Evolutionary conservation across 306 rosid species (phyloP).

Genomic region (Argentina anserina): DNA sequence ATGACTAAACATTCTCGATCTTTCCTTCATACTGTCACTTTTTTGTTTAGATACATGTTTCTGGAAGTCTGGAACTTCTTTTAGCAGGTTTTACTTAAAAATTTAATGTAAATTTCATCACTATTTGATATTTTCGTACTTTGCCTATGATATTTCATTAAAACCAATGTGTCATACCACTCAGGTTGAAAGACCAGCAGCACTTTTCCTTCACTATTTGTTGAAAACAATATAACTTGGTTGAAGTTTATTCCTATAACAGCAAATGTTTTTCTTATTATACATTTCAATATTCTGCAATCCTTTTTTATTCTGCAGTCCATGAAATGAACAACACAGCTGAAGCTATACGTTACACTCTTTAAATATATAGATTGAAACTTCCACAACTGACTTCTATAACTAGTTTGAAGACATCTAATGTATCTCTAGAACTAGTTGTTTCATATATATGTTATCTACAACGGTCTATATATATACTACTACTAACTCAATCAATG

Average conservation of each 20-base stretch:
- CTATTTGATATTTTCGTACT: not conserved
- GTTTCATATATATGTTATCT: not conserved
- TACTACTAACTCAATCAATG: not conserved
- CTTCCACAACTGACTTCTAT: not conserved
- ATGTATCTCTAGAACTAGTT: not conserved
- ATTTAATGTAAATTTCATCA: not conserved
- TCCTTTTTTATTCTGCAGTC: not conserved
- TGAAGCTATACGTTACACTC: not conserved
- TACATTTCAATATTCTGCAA: not conserved
- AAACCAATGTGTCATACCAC: not conserved
- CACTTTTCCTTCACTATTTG: not conserved
- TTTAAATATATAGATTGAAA: not conserved
- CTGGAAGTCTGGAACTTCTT: not conserved
- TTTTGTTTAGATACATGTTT: not conserved
- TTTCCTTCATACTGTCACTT: not conserved
- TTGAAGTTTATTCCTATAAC: conserved; percentile 4
- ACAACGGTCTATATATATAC: not conserved
- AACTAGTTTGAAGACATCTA: not conserved
- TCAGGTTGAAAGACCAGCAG: not conserved
- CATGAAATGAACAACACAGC: not conserved
- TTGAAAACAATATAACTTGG: not conserved
- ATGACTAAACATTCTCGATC: not conserved
- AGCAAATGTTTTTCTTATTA: not conserved
- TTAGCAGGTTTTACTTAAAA: not conserved
- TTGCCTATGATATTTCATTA: not conserved